These are phyloP conservation scores for Penicillium cinerascens DNA, from an alignment of 495 filamentous ascomycete species.

Conservation along the genomic window DNA sequence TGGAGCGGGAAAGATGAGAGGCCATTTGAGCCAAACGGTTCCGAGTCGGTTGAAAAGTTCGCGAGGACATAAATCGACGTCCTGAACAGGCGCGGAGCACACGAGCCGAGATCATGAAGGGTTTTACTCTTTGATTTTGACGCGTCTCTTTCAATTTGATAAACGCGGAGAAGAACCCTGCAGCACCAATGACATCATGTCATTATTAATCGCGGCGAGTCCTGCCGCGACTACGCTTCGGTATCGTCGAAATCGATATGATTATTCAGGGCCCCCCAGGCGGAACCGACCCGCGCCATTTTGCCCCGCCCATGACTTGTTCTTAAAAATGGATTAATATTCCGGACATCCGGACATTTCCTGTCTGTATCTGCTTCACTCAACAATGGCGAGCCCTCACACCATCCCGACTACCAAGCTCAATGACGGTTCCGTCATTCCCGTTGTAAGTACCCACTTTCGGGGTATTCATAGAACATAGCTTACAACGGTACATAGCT, in stretches of 20 bases:
- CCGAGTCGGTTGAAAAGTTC: slow-evolving; percentile 4
- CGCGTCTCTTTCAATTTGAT: slow-evolving; percentile 5
- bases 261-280: not conserved
- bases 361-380: not conserved
- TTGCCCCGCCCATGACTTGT: not conserved
- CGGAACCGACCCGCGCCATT: not conserved
- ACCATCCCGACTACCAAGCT: slow-evolving; percentile 54
- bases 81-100: slow-evolving; percentile 3
- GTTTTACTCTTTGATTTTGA: not conserved
- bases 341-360: not conserved
- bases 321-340: not conserved
- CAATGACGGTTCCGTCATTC: slow-evolving; percentile 70
- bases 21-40: slow-evolving; percentile 45
- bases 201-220: slow-evolving; percentile 18
- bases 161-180: not conserved
- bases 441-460: slow-evolving; percentile 52
- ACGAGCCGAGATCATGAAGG: slow-evolving; percentile 11
- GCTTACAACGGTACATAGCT: slow-evolving; percentile 43
- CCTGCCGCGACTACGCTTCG: not conserved
- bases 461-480: not conserved
- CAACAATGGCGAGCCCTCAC: slow-evolving; percentile 18
- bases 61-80: slow-evolving; percentile 27
- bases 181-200: slow-evolving; percentile 23
- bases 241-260: not conserved
- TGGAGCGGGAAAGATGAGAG: slow-evolving; percentile 45